Percentiles rank a stretch among this genome's conserved stretches.
Conservation (phyloP, 768 basidiomycete genomes). For the Xanthoconium purpureum region DNA sequence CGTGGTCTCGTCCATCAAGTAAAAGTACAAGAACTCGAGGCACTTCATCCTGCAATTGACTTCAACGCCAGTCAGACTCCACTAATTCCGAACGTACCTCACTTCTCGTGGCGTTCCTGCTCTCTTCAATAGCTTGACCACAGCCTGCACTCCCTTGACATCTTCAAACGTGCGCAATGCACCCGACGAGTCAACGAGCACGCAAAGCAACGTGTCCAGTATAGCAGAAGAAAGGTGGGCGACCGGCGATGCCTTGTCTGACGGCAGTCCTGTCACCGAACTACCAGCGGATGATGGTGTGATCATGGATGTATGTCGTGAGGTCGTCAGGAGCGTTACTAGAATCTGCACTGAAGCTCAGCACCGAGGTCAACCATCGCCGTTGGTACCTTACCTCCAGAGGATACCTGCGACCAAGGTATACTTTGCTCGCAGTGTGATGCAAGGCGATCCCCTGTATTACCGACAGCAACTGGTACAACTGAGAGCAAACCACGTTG, state of each 20-base stretch:
- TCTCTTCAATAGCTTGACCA: conserved; percentile 87
- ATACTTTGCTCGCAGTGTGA: conserved; percentile 65
- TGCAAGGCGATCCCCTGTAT: conserved; percentile 75
- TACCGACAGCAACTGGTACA: conserved; percentile 60
- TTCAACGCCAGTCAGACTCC: neutral
- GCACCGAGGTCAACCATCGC: neutral
- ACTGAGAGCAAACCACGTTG: conserved; percentile 45
- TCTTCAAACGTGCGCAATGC: conserved; percentile 80
- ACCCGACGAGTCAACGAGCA: conserved; percentile 80
- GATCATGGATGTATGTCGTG: conserved; percentile 54
- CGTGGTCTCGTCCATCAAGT: conserved; percentile 78
- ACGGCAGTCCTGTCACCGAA: conserved; percentile 8
- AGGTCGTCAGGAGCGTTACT: conserved; percentile 65
- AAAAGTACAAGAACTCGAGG: conserved; percentile 92
- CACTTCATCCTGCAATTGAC: conserved; percentile 78
- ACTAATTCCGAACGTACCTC: conserved; percentile 64
- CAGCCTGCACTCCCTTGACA: conserved; percentile 68
- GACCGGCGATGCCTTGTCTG: conserved; percentile 20
- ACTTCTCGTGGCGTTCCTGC: conserved; percentile 85
- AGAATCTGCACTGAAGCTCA: conserved; percentile 51
- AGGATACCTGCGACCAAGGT: conserved; percentile 62
- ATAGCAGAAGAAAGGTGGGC: conserved; percentile 65
- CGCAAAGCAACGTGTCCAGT: conserved; percentile 81
- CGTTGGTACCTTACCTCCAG: conserved; percentile 52
- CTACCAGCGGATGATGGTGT: conserved; percentile 11